Conservation (phyloP, 2,329 filamentous ascomycete genomes). For the Ceratocystis alfenasii region DNA sequence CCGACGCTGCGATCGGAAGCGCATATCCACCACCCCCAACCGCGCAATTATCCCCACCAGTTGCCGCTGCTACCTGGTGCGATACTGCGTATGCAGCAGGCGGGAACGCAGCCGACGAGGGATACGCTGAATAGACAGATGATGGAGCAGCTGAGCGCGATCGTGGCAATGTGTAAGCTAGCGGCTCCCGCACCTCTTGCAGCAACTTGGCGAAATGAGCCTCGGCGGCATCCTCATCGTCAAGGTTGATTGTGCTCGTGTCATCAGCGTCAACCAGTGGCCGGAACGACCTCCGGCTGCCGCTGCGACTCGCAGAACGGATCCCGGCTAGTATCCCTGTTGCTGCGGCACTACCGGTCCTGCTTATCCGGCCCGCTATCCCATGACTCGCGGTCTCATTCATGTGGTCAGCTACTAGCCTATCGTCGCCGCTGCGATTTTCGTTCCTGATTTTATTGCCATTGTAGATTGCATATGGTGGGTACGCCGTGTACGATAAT, state of each 20-base stretch:
- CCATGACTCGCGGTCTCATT: neutral
- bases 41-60: neutral
- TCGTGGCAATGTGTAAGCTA: neutral
- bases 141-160: neutral
- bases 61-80: neutral
- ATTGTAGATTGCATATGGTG: neutral
- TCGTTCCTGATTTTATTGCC: neutral
- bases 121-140: neutral
- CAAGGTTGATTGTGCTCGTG: conserved; percentile 1
- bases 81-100: neutral
- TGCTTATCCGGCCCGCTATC: neutral
- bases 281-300: conserved; percentile 4
- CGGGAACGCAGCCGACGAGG: neutral
- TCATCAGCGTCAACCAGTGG: neutral
- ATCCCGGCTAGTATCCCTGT: neutral
- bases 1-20: conserved; percentile 12
- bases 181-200: conserved; percentile 5
- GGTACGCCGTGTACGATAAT: conserved; percentile 4
- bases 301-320: conserved; percentile 2
- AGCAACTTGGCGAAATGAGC: conserved; percentile 14
- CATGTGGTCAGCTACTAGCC: neutral
- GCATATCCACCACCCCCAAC: neutral
- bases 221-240: conserved; percentile 14
- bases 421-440: neutral
- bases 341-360: neutral